Evolutionary conservation across 768 basidiomycete species (phyloP), one percentile per base, ranked within the genome.

Genomic region (Lactarius indigo): DNA sequence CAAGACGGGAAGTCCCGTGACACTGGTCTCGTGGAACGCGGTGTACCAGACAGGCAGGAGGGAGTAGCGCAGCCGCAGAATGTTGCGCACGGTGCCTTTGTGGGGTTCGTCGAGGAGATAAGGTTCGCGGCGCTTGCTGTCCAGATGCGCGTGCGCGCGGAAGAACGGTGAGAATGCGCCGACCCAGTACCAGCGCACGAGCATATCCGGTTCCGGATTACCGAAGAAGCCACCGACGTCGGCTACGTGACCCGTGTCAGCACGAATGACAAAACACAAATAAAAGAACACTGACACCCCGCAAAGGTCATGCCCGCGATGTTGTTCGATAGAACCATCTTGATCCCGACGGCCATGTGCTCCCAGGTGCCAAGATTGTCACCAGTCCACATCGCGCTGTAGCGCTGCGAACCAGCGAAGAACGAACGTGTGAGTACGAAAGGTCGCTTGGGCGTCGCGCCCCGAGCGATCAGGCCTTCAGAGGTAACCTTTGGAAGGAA

Each of bases 161-260:
- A 98, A 96, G 87, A 99, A 99, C 7, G 97, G 96, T 61, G 89
- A 88, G 78, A 98, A 96, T 1, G 87, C 86, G 30, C 97, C 97
- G 59, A 96, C 91, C 79, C 92, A 94, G 72, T 99, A 98, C 96
- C 96, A 99, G 57, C 97, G 84, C 10, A 95, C 89, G 39, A 99
- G 86, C 87, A 98, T 94, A 73, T 98, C 97, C 0, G 90, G 84
- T 55, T 90, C 87, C 0, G 97, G 96, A 76, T 98, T 96, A 20
- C 96, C 96, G 74, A 98, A 98, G 88, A 98, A 99, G 18, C 97
- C 97, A 23, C 97, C 96, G 61, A 98, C 95, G 73, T 99, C 97
- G 68, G 97, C 96, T 98, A 70, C 31, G 39, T 61, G 60, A 47
- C 41, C 57, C 63, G 30, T n/a, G 59, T 57, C 65, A 65, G 59